phyloP scores from a whole-genome alignment of 108 stramenopile species.

The Bacterosira constricta region DNA sequence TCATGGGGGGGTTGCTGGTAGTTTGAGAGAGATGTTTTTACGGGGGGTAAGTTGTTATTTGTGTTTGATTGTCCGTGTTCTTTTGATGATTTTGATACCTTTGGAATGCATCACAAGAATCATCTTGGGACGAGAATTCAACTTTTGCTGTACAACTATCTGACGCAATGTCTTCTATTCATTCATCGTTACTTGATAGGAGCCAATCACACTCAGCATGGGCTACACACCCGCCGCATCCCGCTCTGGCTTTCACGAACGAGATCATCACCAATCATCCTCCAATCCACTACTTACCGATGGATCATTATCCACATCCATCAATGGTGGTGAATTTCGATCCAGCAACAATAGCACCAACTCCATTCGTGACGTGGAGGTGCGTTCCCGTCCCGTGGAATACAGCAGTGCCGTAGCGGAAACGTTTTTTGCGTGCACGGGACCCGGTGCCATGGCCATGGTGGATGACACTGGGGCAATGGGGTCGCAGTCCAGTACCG shows the following conservation, averaged over 20 bases:
- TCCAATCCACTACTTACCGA: background rate
- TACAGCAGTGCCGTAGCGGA: slow-evolving; percentile 23
- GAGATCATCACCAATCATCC: slow-evolving; percentile 20
- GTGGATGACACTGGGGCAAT: background rate
- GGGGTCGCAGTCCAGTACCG: background rate
- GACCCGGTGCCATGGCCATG: slow-evolving; percentile 31
- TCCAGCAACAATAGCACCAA: slow-evolving; percentile 19
- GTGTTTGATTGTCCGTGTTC: no score
- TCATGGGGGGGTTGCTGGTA: slow-evolving; percentile 49
- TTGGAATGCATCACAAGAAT: no score
- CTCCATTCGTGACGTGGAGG: slow-evolving; percentile 54
- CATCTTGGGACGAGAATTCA: no score
- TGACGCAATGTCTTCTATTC: no score
- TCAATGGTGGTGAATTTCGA: background rate
- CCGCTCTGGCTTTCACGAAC: slow-evolving; percentile 58
- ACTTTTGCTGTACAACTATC: no score
- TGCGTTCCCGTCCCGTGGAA: slow-evolving; percentile 59
- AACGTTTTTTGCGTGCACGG: slow-evolving; percentile 43
- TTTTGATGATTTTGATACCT: background rate
- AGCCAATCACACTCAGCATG: slow-evolving; percentile 46
- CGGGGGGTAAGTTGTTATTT: slow-evolving; percentile 8
- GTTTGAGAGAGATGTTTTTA: slow-evolving; percentile 26
- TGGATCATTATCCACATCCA: slow-evolving; percentile 18
- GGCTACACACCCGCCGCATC: slow-evolving; percentile 68
- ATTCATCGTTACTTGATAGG: no score